phyloP scores from a whole-genome alignment of 2,329 filamentous ascomycete genomes.

The Xylaria polymorpha region DNA sequence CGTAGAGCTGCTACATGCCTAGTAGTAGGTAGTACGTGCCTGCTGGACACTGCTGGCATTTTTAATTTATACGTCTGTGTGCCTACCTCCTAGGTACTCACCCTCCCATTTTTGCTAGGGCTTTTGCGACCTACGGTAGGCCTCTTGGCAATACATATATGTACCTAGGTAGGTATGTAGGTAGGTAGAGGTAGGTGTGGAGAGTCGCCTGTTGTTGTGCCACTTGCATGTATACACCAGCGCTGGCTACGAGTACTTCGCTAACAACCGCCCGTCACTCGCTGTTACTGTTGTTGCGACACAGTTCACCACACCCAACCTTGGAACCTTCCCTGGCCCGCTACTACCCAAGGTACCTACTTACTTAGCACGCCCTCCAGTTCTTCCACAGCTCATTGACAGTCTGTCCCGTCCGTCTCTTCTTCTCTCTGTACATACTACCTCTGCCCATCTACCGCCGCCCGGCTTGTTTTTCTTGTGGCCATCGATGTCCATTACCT shows the following conservation, averaged over 20 bases:
- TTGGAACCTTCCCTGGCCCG: conserved; percentile 21
- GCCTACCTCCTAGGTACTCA: neutral
- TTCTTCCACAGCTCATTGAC: conserved; percentile 24
- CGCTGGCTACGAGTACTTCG: conserved; percentile 27
- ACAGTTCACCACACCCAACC: conserved; percentile 20
- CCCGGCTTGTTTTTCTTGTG: conserved; percentile 21
- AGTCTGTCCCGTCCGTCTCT: conserved; percentile 29
- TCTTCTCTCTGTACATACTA: conserved; percentile 27
- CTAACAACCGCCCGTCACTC: conserved; percentile 28
- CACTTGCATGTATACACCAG: conserved; percentile 20
- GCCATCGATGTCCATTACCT: conserved; percentile 25
- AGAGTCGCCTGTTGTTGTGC: conserved; percentile 8
- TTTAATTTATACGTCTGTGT: conserved; percentile 7
- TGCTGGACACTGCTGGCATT: conserved; percentile 2
- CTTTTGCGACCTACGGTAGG: neutral
- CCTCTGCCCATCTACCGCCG: conserved; percentile 4
- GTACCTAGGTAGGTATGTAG: too few relatives aligned
- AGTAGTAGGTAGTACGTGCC: too few relatives aligned
- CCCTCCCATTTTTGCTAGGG: conserved; percentile 3
- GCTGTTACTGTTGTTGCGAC: conserved; percentile 31
- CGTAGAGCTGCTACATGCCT: too few relatives aligned
- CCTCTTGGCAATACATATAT: neutral
- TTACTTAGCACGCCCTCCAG: conserved; percentile 16
- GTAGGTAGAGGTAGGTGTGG: too few relatives aligned
- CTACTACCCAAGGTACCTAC: neutral